These are phyloP conservation scores for Mariannaea elegans DNA, from an alignment of 2,329 filamentous ascomycete genomes.

Conservation along the genomic window DNA sequence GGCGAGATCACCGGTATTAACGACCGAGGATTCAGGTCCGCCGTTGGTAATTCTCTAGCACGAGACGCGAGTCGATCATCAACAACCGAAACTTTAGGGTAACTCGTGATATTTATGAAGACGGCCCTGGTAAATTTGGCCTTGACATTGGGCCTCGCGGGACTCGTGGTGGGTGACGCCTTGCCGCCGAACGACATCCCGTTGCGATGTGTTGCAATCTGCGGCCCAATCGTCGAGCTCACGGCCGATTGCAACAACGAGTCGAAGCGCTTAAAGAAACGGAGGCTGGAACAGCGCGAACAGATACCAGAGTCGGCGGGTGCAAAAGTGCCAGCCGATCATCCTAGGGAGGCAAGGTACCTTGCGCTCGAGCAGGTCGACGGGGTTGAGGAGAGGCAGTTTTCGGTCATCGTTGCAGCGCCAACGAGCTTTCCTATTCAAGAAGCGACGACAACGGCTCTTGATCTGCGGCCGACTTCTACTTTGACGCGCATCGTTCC, in stretches of 20 bases:
- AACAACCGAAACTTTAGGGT: neutral
- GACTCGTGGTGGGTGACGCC: slow-evolving; percentile 41
- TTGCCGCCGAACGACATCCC: slow-evolving; percentile 49
- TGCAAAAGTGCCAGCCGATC: too few relatives aligned
- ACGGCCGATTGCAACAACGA: slow-evolving; percentile 47
- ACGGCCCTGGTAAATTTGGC: slow-evolving; percentile 33
- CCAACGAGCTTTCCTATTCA: slow-evolving; percentile 43
- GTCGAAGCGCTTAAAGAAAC: slow-evolving; percentile 39
- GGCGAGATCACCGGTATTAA: neutral
- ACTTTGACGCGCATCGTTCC: slow-evolving; percentile 13
- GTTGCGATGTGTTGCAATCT: slow-evolving; percentile 51
- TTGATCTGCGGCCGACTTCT: slow-evolving; percentile 24
- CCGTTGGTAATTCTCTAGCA: neutral
- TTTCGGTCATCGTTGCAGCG: slow-evolving; percentile 43
- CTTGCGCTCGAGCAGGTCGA: neutral
- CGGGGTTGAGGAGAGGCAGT: slow-evolving; percentile 34
- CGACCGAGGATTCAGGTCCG: neutral
- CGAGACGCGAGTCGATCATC: neutral
- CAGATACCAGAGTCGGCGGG: slow-evolving; percentile 36
- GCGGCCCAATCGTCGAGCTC: slow-evolving; percentile 55
- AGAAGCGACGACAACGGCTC: slow-evolving; percentile 11
- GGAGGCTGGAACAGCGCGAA: slow-evolving; percentile 26
- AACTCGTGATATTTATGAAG: slow-evolving; percentile 38
- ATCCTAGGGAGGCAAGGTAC: neutral
- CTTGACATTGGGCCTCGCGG: slow-evolving; percentile 42